Evolutionary conservation across 805 yeast species (phyloP), one percentile per base, ranked within the genome.

Genomic region (Zygotorulaspora danielsina): DNA sequence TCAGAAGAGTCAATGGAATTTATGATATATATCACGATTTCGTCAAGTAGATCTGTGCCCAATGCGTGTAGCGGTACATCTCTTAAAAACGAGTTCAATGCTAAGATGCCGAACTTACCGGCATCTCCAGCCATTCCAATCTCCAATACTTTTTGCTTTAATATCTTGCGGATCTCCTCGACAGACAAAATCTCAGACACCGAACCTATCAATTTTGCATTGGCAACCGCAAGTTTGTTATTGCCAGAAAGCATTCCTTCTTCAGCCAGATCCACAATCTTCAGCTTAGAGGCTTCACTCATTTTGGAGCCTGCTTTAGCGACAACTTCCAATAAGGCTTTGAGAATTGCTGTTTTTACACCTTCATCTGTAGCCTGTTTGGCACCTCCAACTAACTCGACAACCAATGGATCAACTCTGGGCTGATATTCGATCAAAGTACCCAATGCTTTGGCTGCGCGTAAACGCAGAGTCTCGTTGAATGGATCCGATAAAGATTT

Each of bases 391-490:
- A 88, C 79, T 45, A 89, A 71, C 58, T 90, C 97, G 28, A 84
- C 73, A 5, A 88, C 87, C 40, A 90, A 73, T 3, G 97, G 95
- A 61, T 90, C 98, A 39, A 90, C 89, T 57, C 97, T 77, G 6
- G 97, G 89, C 64, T 89, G 97, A 57, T 82, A 80, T 55, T 80
- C 82, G 54, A 90, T 85, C 57, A 93, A 73, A 7, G 89, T 78
- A 37, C 96, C 96, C 50, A 93, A 69, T 0, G 96, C 97, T 47
- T 72, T 75, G 19, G 95, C 97, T 10, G 98, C 96, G 46, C 95
- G 76, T 5, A 78, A 63, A 49, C 97, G 75, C 54, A 93, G 69
- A 6, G 74, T 64, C 36, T 83, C 94, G 53, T 81, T 84, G 2
- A 75, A 55, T 2, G 84, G 70, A 65, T 93, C 98, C 36, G 86